Percentiles rank a stretch among this genome's conserved stretches.
phyloP scores from a whole-genome alignment of 805 yeast species.

The Kregervanrija pseudodelftensis region DNA sequence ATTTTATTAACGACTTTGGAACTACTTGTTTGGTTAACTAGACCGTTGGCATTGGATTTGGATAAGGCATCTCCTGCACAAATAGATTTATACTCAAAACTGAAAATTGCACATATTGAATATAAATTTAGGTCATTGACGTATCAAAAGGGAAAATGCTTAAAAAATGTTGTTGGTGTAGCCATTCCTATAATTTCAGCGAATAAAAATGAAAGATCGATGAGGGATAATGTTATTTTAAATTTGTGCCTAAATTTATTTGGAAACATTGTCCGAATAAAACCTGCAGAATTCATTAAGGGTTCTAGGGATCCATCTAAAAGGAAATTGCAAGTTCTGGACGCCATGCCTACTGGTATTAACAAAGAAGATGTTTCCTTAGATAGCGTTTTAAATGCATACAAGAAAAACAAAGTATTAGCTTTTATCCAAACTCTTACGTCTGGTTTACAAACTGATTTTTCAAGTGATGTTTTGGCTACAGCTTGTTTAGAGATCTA shows the following conservation, averaged over 20 bases:
- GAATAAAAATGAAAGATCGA: conserved; percentile 48
- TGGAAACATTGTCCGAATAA: conserved; percentile 72
- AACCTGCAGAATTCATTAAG: conserved; percentile 46
- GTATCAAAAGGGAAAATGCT: conserved; percentile 50
- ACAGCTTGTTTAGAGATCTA: conserved; percentile 62
- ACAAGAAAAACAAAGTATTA: conserved; percentile 65
- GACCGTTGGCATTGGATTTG: conserved; percentile 68
- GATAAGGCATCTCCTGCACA: conserved; percentile 55
- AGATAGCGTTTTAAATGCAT: conserved; percentile 48
- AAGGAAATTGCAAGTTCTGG: conserved; percentile 20
- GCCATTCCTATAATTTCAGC: conserved; percentile 54
- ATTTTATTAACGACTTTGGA: conserved; percentile 71
- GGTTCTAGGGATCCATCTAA: conserved; percentile 3
- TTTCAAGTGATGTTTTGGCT: conserved; percentile 55
- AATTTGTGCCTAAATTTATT: conserved; percentile 66
- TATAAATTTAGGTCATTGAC: conserved; percentile 67
- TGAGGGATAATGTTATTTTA: conserved; percentile 66
- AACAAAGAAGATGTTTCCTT: conserved; percentile 61
- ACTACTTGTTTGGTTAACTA: conserved; percentile 72
- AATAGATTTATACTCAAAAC: conserved; percentile 45
- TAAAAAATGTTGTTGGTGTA: conserved; percentile 63
- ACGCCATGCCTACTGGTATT: conserved; percentile 50
- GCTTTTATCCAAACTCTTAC: conserved; percentile 65
- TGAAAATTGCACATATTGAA: conserved; percentile 57
- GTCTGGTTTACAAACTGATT: conserved; percentile 55